phyloP scores from a whole-genome alignment of 306 rosid genomes.

The Quercus suber region DNA sequence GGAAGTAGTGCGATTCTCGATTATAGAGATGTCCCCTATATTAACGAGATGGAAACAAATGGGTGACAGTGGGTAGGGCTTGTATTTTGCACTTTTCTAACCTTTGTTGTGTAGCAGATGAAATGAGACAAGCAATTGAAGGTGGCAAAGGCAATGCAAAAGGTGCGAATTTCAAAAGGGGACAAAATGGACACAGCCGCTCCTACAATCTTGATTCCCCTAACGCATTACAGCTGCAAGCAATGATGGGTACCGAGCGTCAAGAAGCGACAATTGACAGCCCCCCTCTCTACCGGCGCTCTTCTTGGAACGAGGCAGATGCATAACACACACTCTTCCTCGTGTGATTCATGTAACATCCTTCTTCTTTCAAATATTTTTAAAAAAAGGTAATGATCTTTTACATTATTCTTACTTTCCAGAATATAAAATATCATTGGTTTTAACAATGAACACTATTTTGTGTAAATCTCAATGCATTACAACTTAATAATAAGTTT shows the following conservation, averaged over 20 bases:
- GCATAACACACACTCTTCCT: not conserved
- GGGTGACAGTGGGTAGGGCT: constrained; percentile 21
- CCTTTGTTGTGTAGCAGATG: not conserved
- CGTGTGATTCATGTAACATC: not conserved
- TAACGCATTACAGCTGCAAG: not conserved
- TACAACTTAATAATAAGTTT: no score
- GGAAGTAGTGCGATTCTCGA: constrained; percentile 9
- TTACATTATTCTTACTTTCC: no score
- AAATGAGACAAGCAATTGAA: constrained; percentile 5
- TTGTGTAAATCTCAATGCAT: not conserved
- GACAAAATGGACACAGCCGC: constrained; percentile 31
- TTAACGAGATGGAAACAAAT: constrained; percentile 20
- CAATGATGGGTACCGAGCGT: not conserved
- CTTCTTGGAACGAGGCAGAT: constrained; percentile 24
- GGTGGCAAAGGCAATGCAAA: constrained; percentile 16
- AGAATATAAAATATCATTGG: not conserved
- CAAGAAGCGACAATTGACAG: constrained; percentile 25
- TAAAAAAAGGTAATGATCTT: not conserved
- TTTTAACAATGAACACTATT: not conserved
- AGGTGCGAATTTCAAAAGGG: constrained; percentile 21
- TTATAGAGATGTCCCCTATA: not conserved
- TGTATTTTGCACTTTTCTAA: not conserved
- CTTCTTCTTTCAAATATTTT: not conserved
- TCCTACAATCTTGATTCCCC: constrained; percentile 1
- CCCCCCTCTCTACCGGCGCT: constrained; percentile 27